Base-by-base conservation (phyloP, 768 basidiomycete genomes). In the Russula ochroleuca region DNA sequence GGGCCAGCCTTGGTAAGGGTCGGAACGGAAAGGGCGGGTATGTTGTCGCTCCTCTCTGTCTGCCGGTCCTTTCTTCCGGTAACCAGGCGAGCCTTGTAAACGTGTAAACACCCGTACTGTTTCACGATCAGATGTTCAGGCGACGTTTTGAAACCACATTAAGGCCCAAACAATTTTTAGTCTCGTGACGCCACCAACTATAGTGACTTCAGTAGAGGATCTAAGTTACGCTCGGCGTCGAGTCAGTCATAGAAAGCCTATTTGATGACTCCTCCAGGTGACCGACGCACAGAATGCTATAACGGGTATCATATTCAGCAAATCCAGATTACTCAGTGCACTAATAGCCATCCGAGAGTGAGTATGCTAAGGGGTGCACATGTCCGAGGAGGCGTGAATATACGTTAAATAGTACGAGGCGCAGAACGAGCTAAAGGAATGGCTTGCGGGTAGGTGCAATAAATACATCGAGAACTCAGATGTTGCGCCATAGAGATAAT, bases 251-350 rank as follows among this genome's bases (percentile, higher is more conserved):
- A 28, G 28, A 28, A 28, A 28, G 28, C 28, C 28, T 28, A 28
- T 28, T 28, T 28, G 28, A 28, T 28, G 28, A 5, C 28, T 28
- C 28, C 28, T 5, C 28, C 28, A 28, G 28, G 28, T 28, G 28
- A 5, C 28, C 2, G 28, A 28, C 28, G 28, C 35, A 6, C 56
- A 33, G 21, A 15, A 55, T 45, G n/a, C 31, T 21, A 61, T 41
- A 43, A 65, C 14, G 64, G 59, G 59, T 65, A 65, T 65, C 53
- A 48, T 60, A 62, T 57, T 57, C 23, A 43, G 50, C 28, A n/a
- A 41, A 41, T 50, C 28, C 21, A 33, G 57, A 62, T 19, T 58
- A 52, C 49, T 47, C 63, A 33, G 37, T 28, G 35, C 28, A 51
- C 58, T 64, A n/a, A n/a, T n/a, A 60, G 47, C 28, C 37, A 51